Evolutionary conservation across 768 basidiomycete genomes (phyloP), one percentile per base, ranked within the genome.

Genomic region (Galerina sulciceps): DNA sequence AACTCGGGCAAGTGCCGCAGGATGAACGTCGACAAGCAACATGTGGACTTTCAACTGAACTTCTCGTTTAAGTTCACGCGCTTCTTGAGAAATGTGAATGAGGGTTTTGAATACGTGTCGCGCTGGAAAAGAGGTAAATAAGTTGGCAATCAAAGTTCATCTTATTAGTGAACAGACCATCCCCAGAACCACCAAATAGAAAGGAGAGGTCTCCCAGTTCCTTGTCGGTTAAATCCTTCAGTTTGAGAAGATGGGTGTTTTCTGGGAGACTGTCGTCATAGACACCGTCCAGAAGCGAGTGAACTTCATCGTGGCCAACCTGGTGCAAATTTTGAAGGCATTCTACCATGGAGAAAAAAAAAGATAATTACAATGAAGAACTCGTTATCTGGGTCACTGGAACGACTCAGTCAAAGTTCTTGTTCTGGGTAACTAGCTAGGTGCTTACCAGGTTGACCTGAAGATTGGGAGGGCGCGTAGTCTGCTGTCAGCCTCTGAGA

Each of bases 181-280:
- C 55, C 8, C 60, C 55, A 4, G 55, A 52, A 14, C 60, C 60
- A 5, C 60, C 60, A 37, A 61, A 61, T 20, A 61, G 34, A 34
- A 61, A 57, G 8, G 55, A 49, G 9, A 43, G 20, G 26, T 17
- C 6, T 40, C 37, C 26, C 11, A 54, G 13, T 41, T 57, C 26
- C 26, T 31, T 31, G 26, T 31, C 26, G 26, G 26, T 31, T 31
- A 31, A 31, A 31, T 31, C 26, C 55, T 10, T 34, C 26, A 36
- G 34, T 52, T 51, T 31, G 8, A 31, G 26, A 5, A 31, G 4
- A 31, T 31, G 26, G 2, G 26, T 1, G 26, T 31, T 31, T 31
- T 31, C 26, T 31, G 26, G 26, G 26, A 31, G 26, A 31, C 26
- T 31, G 23, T 42, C 20, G 17, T 26, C 31, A 17, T 58, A 51